phyloP scores from a whole-genome alignment of 768 basidiomycete species.

The Boletus sensibilis region DNA sequence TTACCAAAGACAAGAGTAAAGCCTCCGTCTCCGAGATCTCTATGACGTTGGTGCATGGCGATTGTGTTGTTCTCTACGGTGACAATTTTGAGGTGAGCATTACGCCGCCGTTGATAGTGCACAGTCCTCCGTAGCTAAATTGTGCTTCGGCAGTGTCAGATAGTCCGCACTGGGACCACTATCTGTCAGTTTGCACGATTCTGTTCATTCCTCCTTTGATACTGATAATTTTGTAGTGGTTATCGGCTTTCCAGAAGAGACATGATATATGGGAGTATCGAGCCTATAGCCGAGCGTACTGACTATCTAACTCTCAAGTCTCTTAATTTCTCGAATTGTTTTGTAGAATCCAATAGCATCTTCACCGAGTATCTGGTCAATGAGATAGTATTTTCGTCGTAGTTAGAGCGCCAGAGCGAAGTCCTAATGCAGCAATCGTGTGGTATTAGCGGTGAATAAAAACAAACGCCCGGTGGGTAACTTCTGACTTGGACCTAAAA shows the following conservation, averaged over 20 bases:
- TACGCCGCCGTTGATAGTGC: background rate
- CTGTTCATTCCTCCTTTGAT: background rate
- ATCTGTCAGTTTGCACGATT: slow-evolving; percentile 25
- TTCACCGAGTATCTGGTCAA: background rate
- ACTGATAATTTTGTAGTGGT: slow-evolving; percentile 26
- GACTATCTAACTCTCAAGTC: background rate
- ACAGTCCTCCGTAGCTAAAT: background rate
- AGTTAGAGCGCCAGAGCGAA: slow-evolving; percentile 29
- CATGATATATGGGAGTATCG: slow-evolving; percentile 1
- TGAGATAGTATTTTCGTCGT: slow-evolving; percentile 15
- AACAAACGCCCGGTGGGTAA: slow-evolving; percentile 14
- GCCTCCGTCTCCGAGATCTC: slow-evolving; percentile 19
- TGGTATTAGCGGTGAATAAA: slow-evolving; percentile 12
- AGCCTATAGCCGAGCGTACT: background rate
- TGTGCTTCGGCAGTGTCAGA: slow-evolving; percentile 21
- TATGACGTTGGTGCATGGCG: slow-evolving; percentile 41
- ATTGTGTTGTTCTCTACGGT: slow-evolving; percentile 36
- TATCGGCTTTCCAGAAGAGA: slow-evolving; percentile 22
- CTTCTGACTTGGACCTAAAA: slow-evolving; percentile 22
- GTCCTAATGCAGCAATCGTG: slow-evolving; percentile 34
- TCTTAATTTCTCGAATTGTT: background rate
- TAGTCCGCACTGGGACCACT: slow-evolving; percentile 32
- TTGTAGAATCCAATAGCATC: background rate
- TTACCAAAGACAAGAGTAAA: slow-evolving; percentile 18
- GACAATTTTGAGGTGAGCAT: slow-evolving; percentile 42